Evolutionary conservation across 495 filamentous ascomycete genomes (phyloP), one percentile per base, ranked within the genome.

Genomic region (Schizothecium vesticola): DNA sequence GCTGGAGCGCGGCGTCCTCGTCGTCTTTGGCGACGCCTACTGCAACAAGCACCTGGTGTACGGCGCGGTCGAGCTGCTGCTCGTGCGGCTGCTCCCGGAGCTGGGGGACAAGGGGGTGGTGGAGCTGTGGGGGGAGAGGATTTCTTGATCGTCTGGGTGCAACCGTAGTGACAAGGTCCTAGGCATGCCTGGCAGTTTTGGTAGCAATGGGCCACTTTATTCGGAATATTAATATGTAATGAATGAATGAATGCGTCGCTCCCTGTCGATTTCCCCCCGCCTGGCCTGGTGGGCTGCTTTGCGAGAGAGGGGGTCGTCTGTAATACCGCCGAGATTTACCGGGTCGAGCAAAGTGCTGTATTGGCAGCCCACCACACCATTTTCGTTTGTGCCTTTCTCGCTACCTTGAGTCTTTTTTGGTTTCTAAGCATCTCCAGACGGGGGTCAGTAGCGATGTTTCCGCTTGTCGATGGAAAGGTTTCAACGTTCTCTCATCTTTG

Each of bases 41-140:
- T 87, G 91, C 76, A 98, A 97, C 80, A 94, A 91, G 78, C 93
- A 98, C 77, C 78, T 99, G 11, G 77, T 94, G 57, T 96, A 94
- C 71, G 81, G 84, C 24, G 82, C 93, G 55, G 72, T 97, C 55
- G 95, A 98, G 77, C 79, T 92, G 64, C 67, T 96, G 0, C 80
- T 99, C 16, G 87, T 90, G 43, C 86, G 89, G 71, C 78, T 97
- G 33, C 83, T 97, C 63, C 95, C 95, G 28, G 95, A 99, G 83
- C 72, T 98, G 71, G 85, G 86, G 31, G 91, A 93, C 70, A 88
- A 85, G 73, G 88, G 89, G 51, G 86, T 92, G 11, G 78, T 79
- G 65, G 90, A 92, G 74, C 76, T 97, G 59, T 86, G 92, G 86
- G 89, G 85, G 71, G 89, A 90, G 74, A 83, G 93, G 72, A 78